A percentile compares a stretch with the other conserved stretches of the same genome.
These are phyloP conservation scores for Tolypocladium nubicola DNA, from an alignment of 2,329 filamentous ascomycete species.

Conservation along the genomic window DNA sequence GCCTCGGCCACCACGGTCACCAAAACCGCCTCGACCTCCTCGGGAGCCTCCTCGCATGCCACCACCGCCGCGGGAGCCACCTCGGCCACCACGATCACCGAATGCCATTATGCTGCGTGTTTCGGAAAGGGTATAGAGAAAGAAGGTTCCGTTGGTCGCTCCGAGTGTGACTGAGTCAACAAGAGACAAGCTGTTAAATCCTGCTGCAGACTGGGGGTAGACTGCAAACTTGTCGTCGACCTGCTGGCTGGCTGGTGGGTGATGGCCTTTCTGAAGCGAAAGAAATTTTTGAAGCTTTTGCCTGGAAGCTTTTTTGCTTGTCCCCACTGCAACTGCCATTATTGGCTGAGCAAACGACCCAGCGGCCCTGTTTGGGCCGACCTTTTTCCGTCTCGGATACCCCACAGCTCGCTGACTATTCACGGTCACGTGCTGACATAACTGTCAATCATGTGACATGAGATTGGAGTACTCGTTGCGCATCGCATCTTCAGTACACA, in stretches of 20 bases:
- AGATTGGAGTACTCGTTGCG: background rate
- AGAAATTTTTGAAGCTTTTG: constrained; percentile 28
- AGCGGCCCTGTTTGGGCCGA: constrained; percentile 5
- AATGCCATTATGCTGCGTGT: constrained; percentile 16
- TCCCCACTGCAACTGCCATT: constrained; percentile 6
- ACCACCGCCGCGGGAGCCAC: constrained; percentile 1
- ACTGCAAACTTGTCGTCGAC: background rate
- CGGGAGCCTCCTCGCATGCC: constrained; percentile 12
- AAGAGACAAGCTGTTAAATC: background rate
- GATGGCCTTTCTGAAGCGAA: constrained; percentile 10
- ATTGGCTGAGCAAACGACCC: constrained; percentile 1
- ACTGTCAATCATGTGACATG: background rate
- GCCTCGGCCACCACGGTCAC: constrained; percentile 27
- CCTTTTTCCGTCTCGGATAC: constrained; percentile 4
- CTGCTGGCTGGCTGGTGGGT: background rate
- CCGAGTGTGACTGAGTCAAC: background rate
- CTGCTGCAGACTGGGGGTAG: background rate
- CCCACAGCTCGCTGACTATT: background rate
- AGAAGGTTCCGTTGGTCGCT: constrained; percentile 2
- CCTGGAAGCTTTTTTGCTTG: constrained; percentile 10
- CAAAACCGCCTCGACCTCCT: constrained; percentile 16
- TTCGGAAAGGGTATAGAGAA: constrained; percentile 8
- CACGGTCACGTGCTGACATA: too few species aligned
- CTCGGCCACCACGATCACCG: constrained; percentile 7
- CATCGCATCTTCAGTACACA: background rate